These are phyloP conservation scores for Boletus reticuloceps DNA, from an alignment of 768 basidiomycete species.

Conservation along the genomic window DNA sequence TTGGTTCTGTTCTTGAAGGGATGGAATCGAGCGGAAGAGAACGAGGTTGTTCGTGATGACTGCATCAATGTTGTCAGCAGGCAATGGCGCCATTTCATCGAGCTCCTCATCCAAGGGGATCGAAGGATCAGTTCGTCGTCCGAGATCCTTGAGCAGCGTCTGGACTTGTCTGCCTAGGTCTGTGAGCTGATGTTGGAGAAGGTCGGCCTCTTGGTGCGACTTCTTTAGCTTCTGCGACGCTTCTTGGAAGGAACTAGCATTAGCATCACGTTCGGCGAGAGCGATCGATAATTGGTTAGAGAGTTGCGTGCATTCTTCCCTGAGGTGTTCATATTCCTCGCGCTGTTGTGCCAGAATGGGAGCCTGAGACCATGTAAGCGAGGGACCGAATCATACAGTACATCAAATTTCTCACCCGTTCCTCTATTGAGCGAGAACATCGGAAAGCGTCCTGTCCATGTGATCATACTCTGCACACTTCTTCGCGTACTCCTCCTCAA, in stretches of 20 bases:
- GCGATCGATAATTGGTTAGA: conserved; percentile 76
- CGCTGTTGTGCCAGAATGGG: conserved; percentile 90
- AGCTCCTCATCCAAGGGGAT: conserved; percentile 70
- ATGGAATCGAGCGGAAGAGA: conserved; percentile 74
- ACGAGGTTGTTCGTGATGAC: conserved; percentile 90
- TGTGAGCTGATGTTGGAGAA: conserved; percentile 71
- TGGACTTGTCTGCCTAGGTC: conserved; percentile 88
- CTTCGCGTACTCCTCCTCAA: conserved; percentile 77
- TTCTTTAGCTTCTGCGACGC: conserved; percentile 60
- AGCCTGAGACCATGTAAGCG: conserved; percentile 49
- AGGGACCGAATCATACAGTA: neutral
- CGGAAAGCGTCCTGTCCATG: conserved; percentile 76
- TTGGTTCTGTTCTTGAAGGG: conserved; percentile 90
- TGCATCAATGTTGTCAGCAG: conserved; percentile 61
- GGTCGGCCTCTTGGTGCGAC: conserved; percentile 57
- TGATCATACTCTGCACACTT: conserved; percentile 82
- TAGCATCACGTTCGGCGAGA: conserved; percentile 71
- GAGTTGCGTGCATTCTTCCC: conserved; percentile 76
- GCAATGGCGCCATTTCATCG: conserved; percentile 42
- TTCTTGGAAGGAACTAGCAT: conserved; percentile 53
- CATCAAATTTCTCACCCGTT: conserved; percentile 52
- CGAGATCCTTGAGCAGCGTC: conserved; percentile 71
- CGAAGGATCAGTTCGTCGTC: conserved; percentile 78
- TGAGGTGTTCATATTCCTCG: conserved; percentile 81
- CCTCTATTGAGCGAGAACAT: conserved; percentile 89